These are phyloP conservation scores for Cryptosporidium viatorum DNA, from an alignment of 169 alveolate species.

Conservation along the genomic window DNA sequence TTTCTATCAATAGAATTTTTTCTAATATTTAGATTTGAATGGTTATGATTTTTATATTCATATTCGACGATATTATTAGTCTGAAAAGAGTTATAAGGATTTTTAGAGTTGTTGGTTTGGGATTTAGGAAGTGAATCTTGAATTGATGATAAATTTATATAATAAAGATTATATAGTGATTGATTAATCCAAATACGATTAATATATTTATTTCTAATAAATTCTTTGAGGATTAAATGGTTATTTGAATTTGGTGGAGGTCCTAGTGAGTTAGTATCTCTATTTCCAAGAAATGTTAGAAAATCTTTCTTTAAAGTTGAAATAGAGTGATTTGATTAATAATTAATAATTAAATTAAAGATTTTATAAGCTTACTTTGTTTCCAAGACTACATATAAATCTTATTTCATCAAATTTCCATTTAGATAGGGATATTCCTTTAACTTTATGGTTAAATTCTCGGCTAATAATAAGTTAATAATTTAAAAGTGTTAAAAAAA, in stretches of 20 bases:
- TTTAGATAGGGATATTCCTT: slow-evolving; percentile 81
- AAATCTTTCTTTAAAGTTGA: background rate
- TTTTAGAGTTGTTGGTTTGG: background rate
- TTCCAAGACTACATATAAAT: slow-evolving; percentile 78
- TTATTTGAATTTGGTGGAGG: slow-evolving; percentile 22
- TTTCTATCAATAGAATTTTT: slow-evolving; percentile 10
- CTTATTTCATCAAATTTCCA: slow-evolving; percentile 81
- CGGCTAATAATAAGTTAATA: slow-evolving; percentile 49
- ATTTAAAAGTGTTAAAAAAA: background rate
- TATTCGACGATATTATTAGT: background rate
- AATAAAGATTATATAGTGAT: background rate
- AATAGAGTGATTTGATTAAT: background rate
- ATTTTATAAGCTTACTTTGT: slow-evolving; percentile 29
- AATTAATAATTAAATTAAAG: background rate
- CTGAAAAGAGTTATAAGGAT: background rate
- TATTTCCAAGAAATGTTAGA: background rate
- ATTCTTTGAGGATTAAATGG: slow-evolving; percentile 11
- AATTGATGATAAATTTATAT: background rate
- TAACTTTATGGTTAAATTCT: slow-evolving; percentile 82
- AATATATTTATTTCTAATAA: slow-evolving; percentile 48
- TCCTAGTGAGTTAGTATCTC: background rate
- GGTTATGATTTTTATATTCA: background rate
- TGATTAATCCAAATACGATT: slow-evolving; percentile 33
- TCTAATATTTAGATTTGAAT: background rate
- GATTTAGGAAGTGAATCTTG: background rate